Conservation (phyloP, 2,329 filamentous ascomycete genomes). For the Mycocentrospora acerina region DNA sequence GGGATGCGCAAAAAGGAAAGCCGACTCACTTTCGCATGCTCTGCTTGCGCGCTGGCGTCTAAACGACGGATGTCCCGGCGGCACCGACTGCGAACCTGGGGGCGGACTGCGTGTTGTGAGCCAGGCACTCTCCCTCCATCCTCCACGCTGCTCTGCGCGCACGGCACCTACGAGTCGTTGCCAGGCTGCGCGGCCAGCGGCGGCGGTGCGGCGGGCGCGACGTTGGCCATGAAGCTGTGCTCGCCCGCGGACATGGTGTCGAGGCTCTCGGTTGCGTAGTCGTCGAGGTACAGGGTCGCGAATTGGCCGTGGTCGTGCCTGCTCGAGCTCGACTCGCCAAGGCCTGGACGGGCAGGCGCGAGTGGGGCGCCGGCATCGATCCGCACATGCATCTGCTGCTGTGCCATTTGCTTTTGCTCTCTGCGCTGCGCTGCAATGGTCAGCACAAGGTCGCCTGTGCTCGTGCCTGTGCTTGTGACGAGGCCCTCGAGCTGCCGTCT, state of each 20-base stretch:
- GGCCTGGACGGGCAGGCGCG: too few relatives aligned
- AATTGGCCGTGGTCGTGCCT: conserved; percentile 9
- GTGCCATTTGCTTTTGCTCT: too few relatives aligned
- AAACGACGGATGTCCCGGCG: conserved; percentile 37
- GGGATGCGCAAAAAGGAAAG: conserved; percentile 5
- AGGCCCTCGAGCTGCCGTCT: too few relatives aligned
- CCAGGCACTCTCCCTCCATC: conserved; percentile 2
- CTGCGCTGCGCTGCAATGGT: too few relatives aligned
- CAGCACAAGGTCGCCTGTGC: too few relatives aligned
- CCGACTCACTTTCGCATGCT: conserved; percentile 42
- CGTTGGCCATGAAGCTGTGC: conserved; percentile 42
- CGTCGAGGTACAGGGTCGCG: conserved; percentile 20
- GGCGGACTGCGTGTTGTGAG: conserved; percentile 21
- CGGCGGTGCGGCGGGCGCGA: conserved; percentile 27
- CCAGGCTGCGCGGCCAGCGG: conserved; percentile 37
- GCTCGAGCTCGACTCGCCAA: too few relatives aligned
- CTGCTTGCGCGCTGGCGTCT: conserved; percentile 40
- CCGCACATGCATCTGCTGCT: too few relatives aligned
- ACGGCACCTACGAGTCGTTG: conserved; percentile 35
- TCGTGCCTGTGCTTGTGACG: too few relatives aligned
- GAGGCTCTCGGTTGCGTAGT: conserved; percentile 6
- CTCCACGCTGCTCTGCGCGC: conserved; percentile 7
- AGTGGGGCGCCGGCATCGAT: too few relatives aligned
- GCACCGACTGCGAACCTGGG: conserved; percentile 22
- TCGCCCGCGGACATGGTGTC: conserved; percentile 38